Conservation (phyloP, 2,329 filamentous ascomycete genomes). For the Penicillium sp. region DNA sequence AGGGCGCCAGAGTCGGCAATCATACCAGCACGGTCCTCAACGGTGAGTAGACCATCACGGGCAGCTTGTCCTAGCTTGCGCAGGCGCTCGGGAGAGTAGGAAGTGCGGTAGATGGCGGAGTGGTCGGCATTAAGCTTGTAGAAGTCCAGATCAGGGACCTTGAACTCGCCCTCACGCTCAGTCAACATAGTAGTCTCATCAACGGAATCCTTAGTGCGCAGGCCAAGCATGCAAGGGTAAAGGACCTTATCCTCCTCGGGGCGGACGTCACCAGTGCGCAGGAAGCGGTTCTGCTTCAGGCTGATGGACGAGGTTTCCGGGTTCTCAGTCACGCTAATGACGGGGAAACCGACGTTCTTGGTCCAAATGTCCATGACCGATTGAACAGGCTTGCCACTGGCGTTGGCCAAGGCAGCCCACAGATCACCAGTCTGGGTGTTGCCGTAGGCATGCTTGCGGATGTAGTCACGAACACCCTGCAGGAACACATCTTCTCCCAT, state of each 20-base stretch:
- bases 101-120: constrained; percentile 87
- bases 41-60: constrained; percentile 73
- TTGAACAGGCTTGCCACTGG: constrained; percentile 86
- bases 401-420: constrained; percentile 83
- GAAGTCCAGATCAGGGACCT: constrained; percentile 78
- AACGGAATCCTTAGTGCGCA: constrained; percentile 80
- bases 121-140: constrained; percentile 97
- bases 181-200: constrained; percentile 72
- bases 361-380: constrained; percentile 96
- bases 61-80: constrained; percentile 85
- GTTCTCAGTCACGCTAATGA: constrained; percentile 81
- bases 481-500: constrained; percentile 91
- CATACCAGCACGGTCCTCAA: constrained; percentile 93
- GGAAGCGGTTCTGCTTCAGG: constrained; percentile 92
- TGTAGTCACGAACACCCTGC: constrained; percentile 84
- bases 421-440: constrained; percentile 91
- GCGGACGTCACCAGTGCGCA: constrained; percentile 88
- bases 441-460: constrained; percentile 95
- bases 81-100: constrained; percentile 79
- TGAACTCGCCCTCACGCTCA: constrained; percentile 73
- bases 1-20: constrained; percentile 89
- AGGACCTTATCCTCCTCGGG: constrained; percentile 86
- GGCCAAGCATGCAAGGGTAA: constrained; percentile 84
- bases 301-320: constrained; percentile 70
- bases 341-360: constrained; percentile 91